These are phyloP conservation scores for Multifurca ochricompacta DNA, from an alignment of 768 basidiomycete species.

Conservation along the genomic window DNA sequence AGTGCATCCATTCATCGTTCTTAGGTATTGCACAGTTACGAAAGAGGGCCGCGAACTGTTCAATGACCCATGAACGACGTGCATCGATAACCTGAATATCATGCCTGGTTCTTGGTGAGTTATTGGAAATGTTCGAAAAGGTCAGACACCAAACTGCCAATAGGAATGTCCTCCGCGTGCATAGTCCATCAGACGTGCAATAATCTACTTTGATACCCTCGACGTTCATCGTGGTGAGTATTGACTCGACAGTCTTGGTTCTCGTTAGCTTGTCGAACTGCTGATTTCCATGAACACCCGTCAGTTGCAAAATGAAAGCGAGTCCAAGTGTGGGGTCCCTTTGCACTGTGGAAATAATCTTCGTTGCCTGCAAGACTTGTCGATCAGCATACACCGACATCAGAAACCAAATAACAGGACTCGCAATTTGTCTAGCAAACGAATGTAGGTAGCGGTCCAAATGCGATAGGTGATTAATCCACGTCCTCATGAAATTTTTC, in stretches of 20 bases:
- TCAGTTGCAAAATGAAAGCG: conserved; percentile 75
- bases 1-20: conserved; percentile 66
- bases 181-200: conserved; percentile 60
- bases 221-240: conserved; percentile 64
- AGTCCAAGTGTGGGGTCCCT: conserved; percentile 75
- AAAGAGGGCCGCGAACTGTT: conserved; percentile 73
- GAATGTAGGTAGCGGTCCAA: conserved; percentile 86
- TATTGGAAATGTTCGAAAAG: not conserved
- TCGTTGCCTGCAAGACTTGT: conserved; percentile 44
- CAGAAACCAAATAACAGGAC: conserved; percentile 23
- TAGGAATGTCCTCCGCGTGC: conserved; percentile 41
- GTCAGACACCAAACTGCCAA: conserved; percentile 33
- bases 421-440: conserved; percentile 74
- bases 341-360: conserved; percentile 69
- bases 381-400: not conserved
- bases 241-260: conserved; percentile 86
- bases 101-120: conserved; percentile 28
- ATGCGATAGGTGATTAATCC: conserved; percentile 92
- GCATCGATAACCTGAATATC: conserved; percentile 43
- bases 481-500: conserved; percentile 90
- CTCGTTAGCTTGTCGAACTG: conserved; percentile 90
- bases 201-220: conserved; percentile 73
- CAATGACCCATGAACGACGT: conserved; percentile 73
- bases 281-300: conserved; percentile 72
- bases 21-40: conserved; percentile 76